These are phyloP conservation scores for Pogostemon cablin DNA, from an alignment of 257 asterid species.

Conservation along the genomic window DNA sequence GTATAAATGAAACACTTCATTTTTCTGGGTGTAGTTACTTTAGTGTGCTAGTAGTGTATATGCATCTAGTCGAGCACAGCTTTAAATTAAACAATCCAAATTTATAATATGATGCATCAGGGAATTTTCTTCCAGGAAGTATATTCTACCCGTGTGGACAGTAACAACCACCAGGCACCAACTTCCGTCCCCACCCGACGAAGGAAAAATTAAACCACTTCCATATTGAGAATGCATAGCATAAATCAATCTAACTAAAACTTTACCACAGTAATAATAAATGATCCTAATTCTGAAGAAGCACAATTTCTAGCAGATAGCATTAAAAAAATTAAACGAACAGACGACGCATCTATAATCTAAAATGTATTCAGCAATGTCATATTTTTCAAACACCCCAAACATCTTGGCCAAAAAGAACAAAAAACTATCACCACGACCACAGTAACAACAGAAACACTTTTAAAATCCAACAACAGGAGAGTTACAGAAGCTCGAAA, in stretches of 20 bases:
- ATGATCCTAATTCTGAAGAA: constrained; percentile 11
- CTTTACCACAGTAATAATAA: background rate
- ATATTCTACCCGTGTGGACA: background rate
- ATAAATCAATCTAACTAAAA: background rate
- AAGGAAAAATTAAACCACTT: background rate
- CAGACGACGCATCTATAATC: background rate
- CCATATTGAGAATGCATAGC: constrained; percentile 22
- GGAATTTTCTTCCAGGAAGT: background rate
- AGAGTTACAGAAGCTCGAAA: constrained; percentile 12
- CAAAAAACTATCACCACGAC: constrained; percentile 5
- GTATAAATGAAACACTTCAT: background rate
- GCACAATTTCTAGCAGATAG: constrained; percentile 11
- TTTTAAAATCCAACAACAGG: constrained; percentile 25
- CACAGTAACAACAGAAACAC: constrained; percentile 4
- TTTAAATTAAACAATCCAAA: background rate
- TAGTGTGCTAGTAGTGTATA: constrained; percentile 7
- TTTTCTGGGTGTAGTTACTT: constrained; percentile 10
- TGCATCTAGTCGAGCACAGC: background rate
- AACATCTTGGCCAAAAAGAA: constrained; percentile 26
- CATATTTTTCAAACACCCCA: constrained; percentile 22
- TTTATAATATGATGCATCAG: constrained; percentile 4
- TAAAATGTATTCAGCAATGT: constrained; percentile 12
- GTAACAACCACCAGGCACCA: background rate
- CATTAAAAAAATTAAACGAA: background rate
- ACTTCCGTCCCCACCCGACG: background rate